Evolutionary conservation across 31 red algal species (phyloP), one percentile per base, ranked within the genome.

Genomic region (Bonnemaisonia californica): DNA sequence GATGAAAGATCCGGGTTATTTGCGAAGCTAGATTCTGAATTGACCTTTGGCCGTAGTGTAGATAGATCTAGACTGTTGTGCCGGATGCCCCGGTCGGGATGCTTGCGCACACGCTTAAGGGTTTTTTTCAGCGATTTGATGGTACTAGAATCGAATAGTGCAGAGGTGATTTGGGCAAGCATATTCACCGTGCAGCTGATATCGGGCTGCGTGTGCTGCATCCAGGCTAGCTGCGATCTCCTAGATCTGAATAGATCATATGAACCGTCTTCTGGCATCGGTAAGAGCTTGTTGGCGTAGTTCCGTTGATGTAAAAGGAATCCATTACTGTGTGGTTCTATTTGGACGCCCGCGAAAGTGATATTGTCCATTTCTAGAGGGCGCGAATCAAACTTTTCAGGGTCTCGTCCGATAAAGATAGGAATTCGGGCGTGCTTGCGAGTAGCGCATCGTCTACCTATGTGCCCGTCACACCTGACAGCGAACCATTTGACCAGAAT

Each of bases 21-120:
- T 3, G 85, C 75, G 16, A 74, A 89, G 1, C 55, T 56, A 2
- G 63, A 57, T 26, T 89, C 77, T 27, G 27, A 30, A 36, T 81
- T 81, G 3, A 81, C 64, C 2, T 39, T 41, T 21, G 81, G 60
- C 27, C 64, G 76, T 27, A 81, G 30, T 18, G 84, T 54, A 3
- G 77, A 18, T n/a, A 28, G 22, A 29, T 79, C 26, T 0, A 70
- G 33, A 23, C 26, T 55, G 3, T 29, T 34, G 18, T 41, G 39
- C 9, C 28, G n/a, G 18, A 70, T 4, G 13, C 24, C 2, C 9
- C 41, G 8, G n/a, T 8, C 8, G 1, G 71, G 3, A 55, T 48
- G 33, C 27, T 26, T 24, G 2, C 22, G 33, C 22, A 26, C 41
- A 9, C 47, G 7, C 19, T 45, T 1, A 34, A 64, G 22, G 21